Conservation (phyloP, 106 monocot species). For the Acanthochlamys bracteata region DNA sequence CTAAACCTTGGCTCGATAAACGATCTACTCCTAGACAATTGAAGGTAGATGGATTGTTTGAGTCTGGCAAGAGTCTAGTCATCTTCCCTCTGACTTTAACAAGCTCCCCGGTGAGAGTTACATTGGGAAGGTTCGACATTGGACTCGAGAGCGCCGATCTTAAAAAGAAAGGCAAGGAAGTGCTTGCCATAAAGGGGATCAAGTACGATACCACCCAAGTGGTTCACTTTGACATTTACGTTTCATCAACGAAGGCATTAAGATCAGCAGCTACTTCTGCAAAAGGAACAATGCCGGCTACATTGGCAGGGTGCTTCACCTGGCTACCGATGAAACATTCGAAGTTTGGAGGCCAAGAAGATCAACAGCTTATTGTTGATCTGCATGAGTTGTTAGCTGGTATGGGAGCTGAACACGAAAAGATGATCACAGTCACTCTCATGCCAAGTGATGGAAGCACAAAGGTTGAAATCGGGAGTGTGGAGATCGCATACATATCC, state of each 20-base stretch:
- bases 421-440: not conserved
- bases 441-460: not conserved
- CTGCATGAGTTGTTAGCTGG: not conserved
- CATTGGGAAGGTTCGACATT: slow-evolving; percentile 7
- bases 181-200: slow-evolving; percentile 27
- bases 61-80: not conserved
- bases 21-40: not conserved
- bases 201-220: not conserved
- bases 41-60: not conserved
- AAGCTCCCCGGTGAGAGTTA: slow-evolving; percentile 1
- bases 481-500: not conserved
- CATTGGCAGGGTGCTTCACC: not conserved
- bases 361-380: not conserved
- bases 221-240: slow-evolving; percentile 28
- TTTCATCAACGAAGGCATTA: not conserved
- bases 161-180: slow-evolving; percentile 23
- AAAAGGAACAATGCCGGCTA: not conserved
- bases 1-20: not conserved
- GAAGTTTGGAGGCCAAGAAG: not conserved
- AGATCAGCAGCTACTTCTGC: not conserved
- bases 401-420: not conserved
- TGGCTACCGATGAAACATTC: not conserved
- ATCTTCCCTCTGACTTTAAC: slow-evolving; percentile 3
- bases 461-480: not conserved
- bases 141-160: not conserved